These are phyloP conservation scores for Rhodosorus marinus DNA, from an alignment of 23 red algal species.

Conservation along the genomic window DNA sequence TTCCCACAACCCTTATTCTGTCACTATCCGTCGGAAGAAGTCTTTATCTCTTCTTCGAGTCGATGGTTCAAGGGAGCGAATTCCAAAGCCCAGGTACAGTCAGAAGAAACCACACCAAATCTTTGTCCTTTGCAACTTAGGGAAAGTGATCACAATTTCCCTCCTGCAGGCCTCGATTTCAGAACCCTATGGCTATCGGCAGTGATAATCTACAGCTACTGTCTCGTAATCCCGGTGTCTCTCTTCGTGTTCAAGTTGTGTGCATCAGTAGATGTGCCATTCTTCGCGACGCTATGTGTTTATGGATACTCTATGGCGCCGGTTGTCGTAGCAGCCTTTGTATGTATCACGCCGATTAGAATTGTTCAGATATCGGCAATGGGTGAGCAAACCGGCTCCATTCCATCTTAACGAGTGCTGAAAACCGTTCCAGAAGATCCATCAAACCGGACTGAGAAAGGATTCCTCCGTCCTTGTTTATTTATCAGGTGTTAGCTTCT, in stretches of 20 bases:
- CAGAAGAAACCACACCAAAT: too few relatives aligned
- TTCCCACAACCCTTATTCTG: conserved; percentile 55
- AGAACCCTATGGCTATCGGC: conserved; percentile 21
- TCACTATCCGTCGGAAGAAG: conserved; percentile 35
- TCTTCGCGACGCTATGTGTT: conserved; percentile 20
- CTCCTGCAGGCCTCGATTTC: not conserved
- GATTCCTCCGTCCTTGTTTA: too few relatives aligned
- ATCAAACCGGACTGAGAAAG: too few relatives aligned
- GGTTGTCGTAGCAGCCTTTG: conserved; percentile 38
- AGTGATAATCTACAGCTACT: conserved; percentile 34
- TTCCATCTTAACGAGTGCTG: too few relatives aligned
- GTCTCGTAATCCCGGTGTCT: conserved; percentile 47
- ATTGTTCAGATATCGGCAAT: conserved; percentile 43
- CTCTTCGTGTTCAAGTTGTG: conserved; percentile 16
- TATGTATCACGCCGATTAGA: conserved; percentile 27
- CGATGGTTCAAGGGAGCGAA: too few relatives aligned
- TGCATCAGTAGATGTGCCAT: not conserved
- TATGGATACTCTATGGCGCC: conserved; percentile 67
- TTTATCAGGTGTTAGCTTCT: not conserved
- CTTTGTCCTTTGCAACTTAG: conserved; percentile 33
- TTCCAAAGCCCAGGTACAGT: too few relatives aligned
- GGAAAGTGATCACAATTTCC: conserved; percentile 14
- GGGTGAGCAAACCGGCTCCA: too few relatives aligned
- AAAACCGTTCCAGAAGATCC: too few relatives aligned
- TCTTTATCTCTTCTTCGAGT: conserved; percentile 20